Base-by-base conservation (phyloP, 1,284 basidiomycete species). In the Austropuccinia psidii region DNA sequence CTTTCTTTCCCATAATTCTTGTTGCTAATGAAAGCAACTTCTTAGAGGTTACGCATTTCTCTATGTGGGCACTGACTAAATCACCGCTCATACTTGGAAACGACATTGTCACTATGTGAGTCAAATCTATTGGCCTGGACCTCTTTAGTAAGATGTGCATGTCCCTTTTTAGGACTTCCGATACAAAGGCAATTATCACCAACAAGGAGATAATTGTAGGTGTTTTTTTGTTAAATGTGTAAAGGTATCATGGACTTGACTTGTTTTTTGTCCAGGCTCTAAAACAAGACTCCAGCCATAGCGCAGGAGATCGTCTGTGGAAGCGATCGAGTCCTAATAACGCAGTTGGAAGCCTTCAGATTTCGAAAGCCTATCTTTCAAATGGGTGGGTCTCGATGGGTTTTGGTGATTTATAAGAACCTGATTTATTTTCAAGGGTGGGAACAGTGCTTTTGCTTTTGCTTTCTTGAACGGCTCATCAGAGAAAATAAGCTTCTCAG, bases 71-170 rank as follows among this genome's bases (percentile, higher is more conserved):
- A 7, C 68, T 78, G 64, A 65, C 77, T 45, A 81, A 81, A 75
- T 76, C 74, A 3, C 77, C 80, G 1, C 73, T 81, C 33, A 79
- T 80, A 55, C 75, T 81, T 27, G 79, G 79, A 21, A 79, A 78
- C 43, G 79, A 80, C 66, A 67, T 80, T 0, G 73, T 76, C 8
- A 73, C 61, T 24, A 78, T 77, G 73, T 67, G 33, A 1, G 70
- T 64, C 33, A 21, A 58, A 9, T 1, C 13, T 39, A n/a, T 13
- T 37, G n/a, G 3, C 9, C 19, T 24, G 13, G 21, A 41, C 15
- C 13, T 6, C 24, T 8, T 37, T 21, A n/a, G n/a, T n/a, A n/a
- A 19, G 27, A 4, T 0, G n/a, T n/a, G n/a, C n/a, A n/a, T n/a
- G n/a, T n/a, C 3, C 21, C 33, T 66, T 19, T 21, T 4, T 75